Evolutionary conservation across 1,139 yeast genomes (phyloP).

Genomic region (Candida sanyaensis): DNA sequence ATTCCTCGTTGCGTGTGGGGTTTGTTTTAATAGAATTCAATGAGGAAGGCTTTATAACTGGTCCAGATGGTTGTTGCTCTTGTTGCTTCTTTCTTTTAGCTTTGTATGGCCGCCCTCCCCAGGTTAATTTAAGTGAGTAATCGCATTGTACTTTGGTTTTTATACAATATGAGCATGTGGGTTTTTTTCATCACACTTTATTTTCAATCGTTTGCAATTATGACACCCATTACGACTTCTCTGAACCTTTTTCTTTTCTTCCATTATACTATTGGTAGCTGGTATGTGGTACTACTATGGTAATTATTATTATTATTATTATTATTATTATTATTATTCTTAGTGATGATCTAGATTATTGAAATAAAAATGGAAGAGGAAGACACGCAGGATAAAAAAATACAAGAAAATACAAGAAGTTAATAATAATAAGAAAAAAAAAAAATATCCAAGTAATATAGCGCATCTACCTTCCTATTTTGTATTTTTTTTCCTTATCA

Average conservation of each 20-base stretch:
- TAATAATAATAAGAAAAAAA: no score
- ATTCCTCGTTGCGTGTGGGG: background rate
- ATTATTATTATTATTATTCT: no score
- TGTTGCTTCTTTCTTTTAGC: constrained; percentile 24
- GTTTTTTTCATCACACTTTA: constrained; percentile 76
- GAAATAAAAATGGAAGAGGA: background rate
- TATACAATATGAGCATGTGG: constrained; percentile 61
- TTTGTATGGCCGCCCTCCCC: constrained; percentile 77
- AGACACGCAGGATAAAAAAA: background rate
- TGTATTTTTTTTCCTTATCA: no score
- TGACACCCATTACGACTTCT: constrained; percentile 59
- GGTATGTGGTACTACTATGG: no score
- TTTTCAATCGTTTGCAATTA: constrained; percentile 65
- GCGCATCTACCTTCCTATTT: no score
- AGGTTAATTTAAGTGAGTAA: constrained; percentile 62
- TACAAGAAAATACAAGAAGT: no score
- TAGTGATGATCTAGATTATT: no score
- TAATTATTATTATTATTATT: no score
- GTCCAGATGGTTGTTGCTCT: background rate
- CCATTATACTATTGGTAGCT: background rate
- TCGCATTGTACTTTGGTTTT: constrained; percentile 56
- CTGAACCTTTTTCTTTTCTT: constrained; percentile 11
- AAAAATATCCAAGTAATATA: no score
- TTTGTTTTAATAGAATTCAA: background rate
- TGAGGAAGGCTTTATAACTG: no score